phyloP scores from a whole-genome alignment of 129 eudicot genomes.

The Pseudognaphalium luteoalbum region DNA sequence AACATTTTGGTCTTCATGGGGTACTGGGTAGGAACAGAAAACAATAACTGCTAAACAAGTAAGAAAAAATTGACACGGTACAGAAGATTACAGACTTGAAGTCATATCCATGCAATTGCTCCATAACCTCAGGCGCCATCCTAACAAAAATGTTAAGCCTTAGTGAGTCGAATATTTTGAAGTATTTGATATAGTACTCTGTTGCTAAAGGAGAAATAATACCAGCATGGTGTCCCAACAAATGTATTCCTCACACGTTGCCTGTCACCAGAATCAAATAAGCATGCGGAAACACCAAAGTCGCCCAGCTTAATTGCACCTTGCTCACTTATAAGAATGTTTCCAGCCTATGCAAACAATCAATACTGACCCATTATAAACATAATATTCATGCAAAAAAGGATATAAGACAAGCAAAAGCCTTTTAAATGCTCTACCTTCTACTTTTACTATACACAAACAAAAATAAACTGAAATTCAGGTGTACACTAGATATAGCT shows the following conservation, averaged over 20 bases:
- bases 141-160: conserved; percentile 39
- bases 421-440: conserved; percentile 9
- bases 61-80: not conserved
- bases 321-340: conserved; percentile 36
- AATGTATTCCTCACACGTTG: conserved; percentile 56
- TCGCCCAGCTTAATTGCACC: conserved; percentile 46
- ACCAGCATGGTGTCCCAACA: conserved; percentile 53
- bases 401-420: conserved; percentile 1
- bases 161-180: conserved; percentile 8
- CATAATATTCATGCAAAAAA: not conserved
- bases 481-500: not conserved
- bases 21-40: not conserved
- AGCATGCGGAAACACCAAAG: conserved; percentile 52
- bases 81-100: conserved; percentile 65
- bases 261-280: conserved; percentile 53
- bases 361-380: conserved; percentile 13
- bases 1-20: conserved; percentile 13
- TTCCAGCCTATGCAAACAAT: conserved; percentile 34
- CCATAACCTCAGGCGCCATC: conserved; percentile 99
- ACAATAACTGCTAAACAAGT: not conserved
- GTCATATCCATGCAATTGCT: conserved; percentile 89
- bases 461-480: not conserved
- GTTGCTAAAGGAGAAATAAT: conserved; percentile 8
- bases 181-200: not conserved
- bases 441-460: not conserved